Conservation (phyloP, 768 basidiomycete species). For the Trametes sanguinea region DNA sequence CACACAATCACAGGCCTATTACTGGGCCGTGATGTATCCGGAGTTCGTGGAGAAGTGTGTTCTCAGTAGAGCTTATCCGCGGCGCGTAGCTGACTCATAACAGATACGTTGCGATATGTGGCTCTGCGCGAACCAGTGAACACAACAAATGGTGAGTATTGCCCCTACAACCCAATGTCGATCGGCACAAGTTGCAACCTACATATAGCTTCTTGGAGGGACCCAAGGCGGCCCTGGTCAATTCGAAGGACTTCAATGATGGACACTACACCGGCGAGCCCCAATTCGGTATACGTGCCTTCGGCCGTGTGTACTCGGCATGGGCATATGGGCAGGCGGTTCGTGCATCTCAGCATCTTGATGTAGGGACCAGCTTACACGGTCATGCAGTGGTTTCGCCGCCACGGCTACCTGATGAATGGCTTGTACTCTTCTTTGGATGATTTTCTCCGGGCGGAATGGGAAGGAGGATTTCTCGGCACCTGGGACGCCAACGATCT, state of each 20-base stretch:
- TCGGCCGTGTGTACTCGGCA: conserved; percentile 55
- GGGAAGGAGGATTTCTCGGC: conserved; percentile 47
- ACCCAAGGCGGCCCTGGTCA: conserved; percentile 53
- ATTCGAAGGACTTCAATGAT: conserved; percentile 55
- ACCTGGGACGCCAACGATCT: conserved; percentile 44
- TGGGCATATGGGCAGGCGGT: conserved; percentile 63
- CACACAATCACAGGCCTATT: conserved; percentile 44
- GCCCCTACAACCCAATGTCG: background rate
- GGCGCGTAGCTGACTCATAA: background rate
- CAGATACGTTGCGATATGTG: conserved; percentile 54
- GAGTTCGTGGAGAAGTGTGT: conserved; percentile 51
- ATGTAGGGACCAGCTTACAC: background rate
- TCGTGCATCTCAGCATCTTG: conserved; percentile 20
- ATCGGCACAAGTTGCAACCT: too few species aligned
- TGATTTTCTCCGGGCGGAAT: conserved; percentile 51
- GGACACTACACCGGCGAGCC: conserved; percentile 53
- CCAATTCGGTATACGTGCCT: conserved; percentile 54
- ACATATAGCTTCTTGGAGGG: conserved; percentile 56
- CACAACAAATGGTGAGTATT: conserved; percentile 52
- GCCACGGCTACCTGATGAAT: conserved; percentile 45
- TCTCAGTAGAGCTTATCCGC: background rate
- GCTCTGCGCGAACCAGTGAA: conserved; percentile 55
- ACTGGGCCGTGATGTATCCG: conserved; percentile 59
- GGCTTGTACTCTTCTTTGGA: conserved; percentile 51
- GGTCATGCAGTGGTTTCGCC: conserved; percentile 51